Percentiles rank a stretch among this genome's conserved stretches.
These are phyloP conservation scores for Rhodamnia argentea DNA, from an alignment of 345 rosid genomes.

Conservation along the genomic window DNA sequence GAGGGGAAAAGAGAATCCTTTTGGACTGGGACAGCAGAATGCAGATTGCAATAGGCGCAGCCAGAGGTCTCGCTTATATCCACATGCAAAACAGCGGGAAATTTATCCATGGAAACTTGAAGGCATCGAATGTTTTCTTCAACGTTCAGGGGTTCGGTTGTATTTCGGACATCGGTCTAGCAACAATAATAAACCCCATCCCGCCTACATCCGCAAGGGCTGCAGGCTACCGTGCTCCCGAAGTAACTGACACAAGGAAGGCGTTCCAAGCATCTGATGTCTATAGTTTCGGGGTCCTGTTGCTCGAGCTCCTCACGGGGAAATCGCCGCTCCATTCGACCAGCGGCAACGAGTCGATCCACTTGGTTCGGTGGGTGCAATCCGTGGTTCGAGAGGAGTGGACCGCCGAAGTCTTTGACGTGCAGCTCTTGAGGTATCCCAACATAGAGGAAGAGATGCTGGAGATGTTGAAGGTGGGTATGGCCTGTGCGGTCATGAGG, in stretches of 20 bases:
- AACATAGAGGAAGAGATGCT: constrained; percentile 89
- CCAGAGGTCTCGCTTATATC: constrained; percentile 66
- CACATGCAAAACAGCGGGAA: constrained; percentile 55
- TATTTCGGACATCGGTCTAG: constrained; percentile 66
- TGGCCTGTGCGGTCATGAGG: constrained; percentile 59
- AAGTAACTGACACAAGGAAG: constrained; percentile 62
- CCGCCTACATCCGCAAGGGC: constrained; percentile 42
- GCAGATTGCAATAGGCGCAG: constrained; percentile 57
- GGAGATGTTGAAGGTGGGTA: constrained; percentile 79
- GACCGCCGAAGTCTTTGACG: constrained; percentile 84
- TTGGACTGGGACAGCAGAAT: constrained; percentile 72
- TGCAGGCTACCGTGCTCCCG: constrained; percentile 83
- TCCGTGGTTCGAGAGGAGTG: constrained; percentile 88
- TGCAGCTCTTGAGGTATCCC: constrained; percentile 69
- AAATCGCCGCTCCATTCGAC: constrained; percentile 45
- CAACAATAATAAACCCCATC: constrained; percentile 50
- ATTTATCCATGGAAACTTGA: constrained; percentile 82
- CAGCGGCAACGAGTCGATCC: constrained; percentile 44
- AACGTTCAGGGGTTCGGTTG: constrained; percentile 42
- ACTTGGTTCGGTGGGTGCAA: constrained; percentile 81
- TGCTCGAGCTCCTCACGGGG: constrained; percentile 82
- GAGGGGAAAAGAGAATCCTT: constrained; percentile 31
- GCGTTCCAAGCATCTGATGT: constrained; percentile 66
- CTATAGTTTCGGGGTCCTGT: constrained; percentile 75
- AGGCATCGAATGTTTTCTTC: constrained; percentile 76